Evolutionary conservation across 139 green algal genomes (phyloP).

Genomic region (Picochlorum sp.): DNA sequence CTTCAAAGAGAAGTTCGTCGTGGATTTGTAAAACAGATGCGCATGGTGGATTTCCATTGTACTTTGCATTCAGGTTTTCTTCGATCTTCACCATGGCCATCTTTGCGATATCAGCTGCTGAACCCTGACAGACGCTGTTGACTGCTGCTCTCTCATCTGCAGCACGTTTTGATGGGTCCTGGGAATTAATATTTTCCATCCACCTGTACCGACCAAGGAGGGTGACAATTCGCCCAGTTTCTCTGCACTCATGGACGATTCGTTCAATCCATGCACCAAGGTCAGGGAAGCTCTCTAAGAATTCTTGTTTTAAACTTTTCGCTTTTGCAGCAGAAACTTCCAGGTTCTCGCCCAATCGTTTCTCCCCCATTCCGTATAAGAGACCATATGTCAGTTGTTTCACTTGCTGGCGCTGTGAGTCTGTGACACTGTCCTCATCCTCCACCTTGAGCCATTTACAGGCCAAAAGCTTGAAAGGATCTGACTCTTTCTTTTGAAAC

Average conservation of each 20-base stretch:
- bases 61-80: neutral
- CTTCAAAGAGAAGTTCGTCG: constrained; percentile 82
- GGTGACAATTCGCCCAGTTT: constrained; percentile 39
- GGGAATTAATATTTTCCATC: constrained; percentile 42
- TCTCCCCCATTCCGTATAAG: constrained; percentile 65
- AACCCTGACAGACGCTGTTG: constrained; percentile 63
- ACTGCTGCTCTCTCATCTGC: constrained; percentile 56
- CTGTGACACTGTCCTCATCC: constrained; percentile 30
- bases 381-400: constrained; percentile 73
- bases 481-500: constrained; percentile 36
- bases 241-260: constrained; percentile 32
- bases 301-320: constrained; percentile 12
- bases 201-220: constrained; percentile 42
- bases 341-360: constrained; percentile 38
- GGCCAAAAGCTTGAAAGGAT: constrained; percentile 73
- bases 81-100: constrained; percentile 39
- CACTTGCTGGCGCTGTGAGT: constrained; percentile 36
- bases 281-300: constrained; percentile 28
- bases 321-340: constrained; percentile 28
- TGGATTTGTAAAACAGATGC: constrained; percentile 57
- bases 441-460: constrained; percentile 42
- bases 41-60: neutral
- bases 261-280: constrained; percentile 26
- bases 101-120: constrained; percentile 73
- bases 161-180: neutral